Conservation (phyloP, 495 filamentous ascomycete species). For the Pseudomonodictys pantanalensis region DNA sequence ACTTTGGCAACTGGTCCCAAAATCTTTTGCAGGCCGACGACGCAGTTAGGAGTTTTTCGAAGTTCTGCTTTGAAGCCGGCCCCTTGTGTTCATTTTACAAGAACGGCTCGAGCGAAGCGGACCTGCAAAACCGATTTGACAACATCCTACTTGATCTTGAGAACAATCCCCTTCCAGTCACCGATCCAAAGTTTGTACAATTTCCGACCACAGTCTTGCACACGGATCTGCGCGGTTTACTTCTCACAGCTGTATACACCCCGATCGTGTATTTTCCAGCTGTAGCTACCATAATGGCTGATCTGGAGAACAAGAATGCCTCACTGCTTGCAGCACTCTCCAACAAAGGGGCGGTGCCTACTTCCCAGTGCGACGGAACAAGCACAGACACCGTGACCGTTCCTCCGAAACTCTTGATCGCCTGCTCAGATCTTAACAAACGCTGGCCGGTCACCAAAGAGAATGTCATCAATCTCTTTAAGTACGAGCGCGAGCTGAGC, state of each 20-base stretch:
- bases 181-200: background rate
- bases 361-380: background rate
- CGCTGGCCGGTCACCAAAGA: background rate
- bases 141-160: background rate
- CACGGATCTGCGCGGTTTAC: background rate
- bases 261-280: background rate
- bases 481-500: background rate
- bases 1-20: conserved; percentile 1
- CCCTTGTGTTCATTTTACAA: conserved; percentile 3
- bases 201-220: background rate
- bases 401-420: background rate
- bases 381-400: too few species aligned
- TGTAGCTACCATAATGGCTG: background rate
- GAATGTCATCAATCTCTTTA: background rate
- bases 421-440: conserved; percentile 1
- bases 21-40: conserved; percentile 10
- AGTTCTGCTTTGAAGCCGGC: background rate
- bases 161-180: background rate
- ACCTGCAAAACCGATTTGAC: background rate
- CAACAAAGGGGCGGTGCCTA: background rate
- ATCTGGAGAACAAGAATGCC: background rate
- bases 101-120: background rate
- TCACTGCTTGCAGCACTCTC: background rate
- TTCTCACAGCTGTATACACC: background rate
- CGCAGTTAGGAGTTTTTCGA: background rate